Evolutionary conservation across 2,329 filamentous ascomycete species (phyloP).

Genomic region (Huntiella omanensis): DNA sequence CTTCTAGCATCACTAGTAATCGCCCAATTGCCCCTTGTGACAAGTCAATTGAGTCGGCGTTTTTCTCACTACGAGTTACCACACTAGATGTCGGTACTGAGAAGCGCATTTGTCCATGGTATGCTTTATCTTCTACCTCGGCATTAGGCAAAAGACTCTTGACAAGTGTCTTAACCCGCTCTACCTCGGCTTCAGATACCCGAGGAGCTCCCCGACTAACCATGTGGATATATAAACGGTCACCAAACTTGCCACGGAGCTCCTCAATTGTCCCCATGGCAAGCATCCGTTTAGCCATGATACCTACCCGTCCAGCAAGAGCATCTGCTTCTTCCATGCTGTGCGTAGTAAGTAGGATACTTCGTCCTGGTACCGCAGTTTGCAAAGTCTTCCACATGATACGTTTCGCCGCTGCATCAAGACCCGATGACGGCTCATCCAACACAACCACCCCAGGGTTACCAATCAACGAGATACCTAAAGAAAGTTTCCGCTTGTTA

Average conservation of each 20-base stretch:
- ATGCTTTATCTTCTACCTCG: conserved; percentile 51
- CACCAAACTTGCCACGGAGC: conserved; percentile 56
- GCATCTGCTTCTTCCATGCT: conserved; percentile 92
- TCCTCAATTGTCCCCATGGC: conserved; percentile 60
- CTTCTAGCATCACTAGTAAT: conserved; percentile 56
- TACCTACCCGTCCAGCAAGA: conserved; percentile 64
- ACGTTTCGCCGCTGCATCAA: conserved; percentile 79
- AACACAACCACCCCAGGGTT: conserved; percentile 75
- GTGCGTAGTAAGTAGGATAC: conserved; percentile 76
- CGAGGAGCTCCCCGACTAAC: conserved; percentile 58
- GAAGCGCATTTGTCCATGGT: conserved; percentile 78
- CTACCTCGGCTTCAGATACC: conserved; percentile 50
- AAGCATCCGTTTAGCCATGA: conserved; percentile 71
- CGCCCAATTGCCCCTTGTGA: conserved; percentile 40
- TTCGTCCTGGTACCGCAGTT: conserved; percentile 55
- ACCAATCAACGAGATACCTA: conserved; percentile 82
- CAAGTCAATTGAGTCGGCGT: conserved; percentile 4
- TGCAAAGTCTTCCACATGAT: conserved; percentile 82
- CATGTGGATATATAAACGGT: conserved; percentile 64
- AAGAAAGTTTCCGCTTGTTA: conserved; percentile 79
- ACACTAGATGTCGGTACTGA: conserved; percentile 40
- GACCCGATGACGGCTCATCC: conserved; percentile 74
- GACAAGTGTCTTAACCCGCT: conserved; percentile 48
- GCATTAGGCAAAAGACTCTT: conserved; percentile 39
- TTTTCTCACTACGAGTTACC: background rate